Evolutionary conservation across 441 rosid genomes (phyloP).

Genomic region (Eutrema salsugineum): DNA sequence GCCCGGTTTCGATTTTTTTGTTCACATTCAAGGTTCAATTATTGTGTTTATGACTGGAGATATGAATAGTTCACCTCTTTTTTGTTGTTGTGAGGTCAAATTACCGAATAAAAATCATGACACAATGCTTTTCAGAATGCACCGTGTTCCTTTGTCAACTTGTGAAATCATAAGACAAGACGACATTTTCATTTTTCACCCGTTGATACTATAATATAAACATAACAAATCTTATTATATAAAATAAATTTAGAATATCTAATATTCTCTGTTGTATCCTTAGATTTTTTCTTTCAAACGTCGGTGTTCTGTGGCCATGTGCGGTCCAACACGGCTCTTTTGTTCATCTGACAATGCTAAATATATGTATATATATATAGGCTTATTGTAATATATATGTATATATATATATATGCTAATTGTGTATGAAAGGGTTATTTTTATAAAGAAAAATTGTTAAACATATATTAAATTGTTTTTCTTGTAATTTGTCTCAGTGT

Average conservation of each 20-base stretch:
- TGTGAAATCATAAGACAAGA: constrained; percentile 23
- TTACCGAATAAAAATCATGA: constrained; percentile 19
- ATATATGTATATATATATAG: background rate
- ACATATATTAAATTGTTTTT: background rate
- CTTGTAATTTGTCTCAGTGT: constrained; percentile 10
- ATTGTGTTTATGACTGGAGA: background rate
- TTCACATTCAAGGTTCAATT: background rate
- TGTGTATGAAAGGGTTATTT: background rate
- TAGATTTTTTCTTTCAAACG: constrained; percentile 19
- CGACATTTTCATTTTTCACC: constrained; percentile 21
- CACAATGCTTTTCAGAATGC: background rate
- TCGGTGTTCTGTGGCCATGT: constrained; percentile 23
- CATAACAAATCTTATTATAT: background rate
- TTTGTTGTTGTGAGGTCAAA: too few species aligned
- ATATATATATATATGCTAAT: too few species aligned
- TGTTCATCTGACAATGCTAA: background rate
- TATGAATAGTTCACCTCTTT: too few species aligned
- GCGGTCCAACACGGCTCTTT: constrained; percentile 31
- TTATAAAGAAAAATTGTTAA: background rate
- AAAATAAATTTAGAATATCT: constrained; percentile 4
- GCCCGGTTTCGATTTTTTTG: constrained; percentile 11
- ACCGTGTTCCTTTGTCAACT: constrained; percentile 19
- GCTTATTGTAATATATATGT: too few species aligned
- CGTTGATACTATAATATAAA: constrained; percentile 5
- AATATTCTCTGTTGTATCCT: constrained; percentile 9